Base-by-base conservation (phyloP, 495 filamentous ascomycete genomes). In the Aspergillus panamensis region DNA sequence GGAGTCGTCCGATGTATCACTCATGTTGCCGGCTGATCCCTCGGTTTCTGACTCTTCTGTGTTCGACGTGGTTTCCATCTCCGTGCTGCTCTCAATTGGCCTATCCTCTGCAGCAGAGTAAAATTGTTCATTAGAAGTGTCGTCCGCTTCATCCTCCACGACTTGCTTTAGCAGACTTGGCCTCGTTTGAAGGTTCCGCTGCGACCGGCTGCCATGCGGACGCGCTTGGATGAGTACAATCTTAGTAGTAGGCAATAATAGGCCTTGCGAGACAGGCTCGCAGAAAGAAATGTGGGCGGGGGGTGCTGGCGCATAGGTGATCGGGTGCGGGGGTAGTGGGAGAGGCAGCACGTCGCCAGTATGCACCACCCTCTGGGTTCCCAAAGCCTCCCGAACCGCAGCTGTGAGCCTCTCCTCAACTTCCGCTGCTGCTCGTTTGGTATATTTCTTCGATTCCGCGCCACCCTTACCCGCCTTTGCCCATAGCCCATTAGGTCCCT, bases 111-210 rank as follows among this genome's bases (percentile, higher is more conserved):
- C 83, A 3, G 91, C 91, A 3, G 91, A 95, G 63, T 82, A 96
- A 69, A 95, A 96, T 62, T 90, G 86, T 68, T 96, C 92, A 56
- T 87, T 93, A 17, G 88, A 84, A 19, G 89, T 90, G 60, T 92
- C 91, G 37, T 86, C 82, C 19, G 84, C 85, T 55, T 92, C 89
- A 49, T 84, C 82, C 52, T 90, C 86, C 12, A 79, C 79, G 3
- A 86, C 80, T 19, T 84, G 83, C 57, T 86, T 85, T 13, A 86
- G 61, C 13, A 75, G 48, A 7, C 68, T 64, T 32, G 73, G 60
- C 3, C 65, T 63, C 1, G 71, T 49, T 25, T 70, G 64, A 16
- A 73, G 52, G 31, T 57, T 62, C 47, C 70, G 68, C 31, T 68
- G 68, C 17, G 60, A 49, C 17, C 77, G 74, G 45, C 68, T 60